Evolutionary conservation across 331 rosid genomes (phyloP).

Genomic region (Acacia pycnantha): DNA sequence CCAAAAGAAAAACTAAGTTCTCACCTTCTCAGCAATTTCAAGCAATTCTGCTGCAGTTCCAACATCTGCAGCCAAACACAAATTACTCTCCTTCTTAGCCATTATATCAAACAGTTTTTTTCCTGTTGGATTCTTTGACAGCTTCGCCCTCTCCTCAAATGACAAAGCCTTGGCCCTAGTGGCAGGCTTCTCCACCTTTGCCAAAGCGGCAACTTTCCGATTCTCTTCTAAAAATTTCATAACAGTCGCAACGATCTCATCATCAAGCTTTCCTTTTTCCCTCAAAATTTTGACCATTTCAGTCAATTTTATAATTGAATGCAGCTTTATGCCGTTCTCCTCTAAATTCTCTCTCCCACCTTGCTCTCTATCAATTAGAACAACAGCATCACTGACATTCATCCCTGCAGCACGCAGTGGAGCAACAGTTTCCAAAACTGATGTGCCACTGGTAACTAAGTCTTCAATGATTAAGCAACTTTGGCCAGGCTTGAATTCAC

Average conservation of each 20-base stretch:
- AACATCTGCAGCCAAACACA: constrained; percentile 88
- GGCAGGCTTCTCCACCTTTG: constrained; percentile 32
- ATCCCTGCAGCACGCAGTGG: constrained; percentile 71
- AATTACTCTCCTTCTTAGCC: constrained; percentile 79
- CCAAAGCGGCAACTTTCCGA: constrained; percentile 57
- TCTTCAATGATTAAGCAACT: constrained; percentile 82
- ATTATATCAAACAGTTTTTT: constrained; percentile 72
- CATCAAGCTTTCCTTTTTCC: constrained; percentile 69
- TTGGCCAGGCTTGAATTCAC: constrained; percentile 53
- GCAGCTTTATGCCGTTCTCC: constrained; percentile 70
- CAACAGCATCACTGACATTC: constrained; percentile 74
- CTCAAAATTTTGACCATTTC: constrained; percentile 83
- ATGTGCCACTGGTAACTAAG: constrained; percentile 83
- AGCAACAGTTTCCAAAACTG: constrained; percentile 81
- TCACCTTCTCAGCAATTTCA: constrained; percentile 78
- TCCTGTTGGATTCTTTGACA: constrained; percentile 79
- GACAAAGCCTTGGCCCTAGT: constrained; percentile 41
- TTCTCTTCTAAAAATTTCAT: constrained; percentile 67
- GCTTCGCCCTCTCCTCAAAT: constrained; percentile 65
- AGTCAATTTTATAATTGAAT: constrained; percentile 63
- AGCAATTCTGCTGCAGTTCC: constrained; percentile 78
- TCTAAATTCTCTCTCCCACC: constrained; percentile 89
- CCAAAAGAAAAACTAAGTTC: constrained; percentile 1
- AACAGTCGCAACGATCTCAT: constrained; percentile 51
- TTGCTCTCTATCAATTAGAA: constrained; percentile 82